phyloP scores from a whole-genome alignment of 2,329 filamentous ascomycete genomes.

The Stachybotrys elegans region DNA sequence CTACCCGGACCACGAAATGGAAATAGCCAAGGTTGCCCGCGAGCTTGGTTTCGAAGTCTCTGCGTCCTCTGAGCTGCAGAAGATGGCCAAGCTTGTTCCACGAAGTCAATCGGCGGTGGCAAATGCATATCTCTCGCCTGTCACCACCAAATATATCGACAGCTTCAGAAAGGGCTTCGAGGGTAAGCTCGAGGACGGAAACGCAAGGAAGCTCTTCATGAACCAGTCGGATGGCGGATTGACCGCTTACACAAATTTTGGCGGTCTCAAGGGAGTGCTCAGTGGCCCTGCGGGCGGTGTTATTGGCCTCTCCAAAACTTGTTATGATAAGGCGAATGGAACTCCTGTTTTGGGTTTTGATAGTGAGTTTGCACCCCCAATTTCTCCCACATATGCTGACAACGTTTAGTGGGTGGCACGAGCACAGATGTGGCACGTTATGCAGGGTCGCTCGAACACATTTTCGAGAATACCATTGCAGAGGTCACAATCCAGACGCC shows the following conservation, averaged over 20 bases:
- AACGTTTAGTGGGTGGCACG: slow-evolving; percentile 47
- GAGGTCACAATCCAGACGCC: slow-evolving; percentile 75
- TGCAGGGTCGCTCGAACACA: slow-evolving; percentile 36
- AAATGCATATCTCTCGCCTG: slow-evolving; percentile 26
- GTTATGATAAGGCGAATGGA: slow-evolving; percentile 61
- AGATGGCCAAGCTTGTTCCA: slow-evolving; percentile 36
- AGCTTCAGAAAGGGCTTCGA: slow-evolving; percentile 19
- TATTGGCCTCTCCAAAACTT: slow-evolving; percentile 69
- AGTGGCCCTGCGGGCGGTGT: slow-evolving; percentile 75
- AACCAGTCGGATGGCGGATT: slow-evolving; percentile 21
- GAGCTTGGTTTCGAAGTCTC: slow-evolving; percentile 35
- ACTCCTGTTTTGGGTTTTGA: slow-evolving; percentile 74
- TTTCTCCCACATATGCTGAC: not conserved
- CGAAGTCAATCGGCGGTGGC: slow-evolving; percentile 34
- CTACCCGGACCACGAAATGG: slow-evolving; percentile 49
- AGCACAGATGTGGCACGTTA: slow-evolving; percentile 71
- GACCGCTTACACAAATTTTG: slow-evolving; percentile 56
- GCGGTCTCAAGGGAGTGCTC: slow-evolving; percentile 65
- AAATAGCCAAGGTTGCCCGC: slow-evolving; percentile 25
- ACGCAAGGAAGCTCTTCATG: not conserved
- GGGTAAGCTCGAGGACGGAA: slow-evolving; percentile 8
- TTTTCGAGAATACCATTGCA: slow-evolving; percentile 72
- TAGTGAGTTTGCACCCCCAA: slow-evolving; percentile 23
- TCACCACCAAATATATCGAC: slow-evolving; percentile 15
- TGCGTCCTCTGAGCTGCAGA: slow-evolving; percentile 24